These are phyloP conservation scores for Tricholomella constricta DNA, from an alignment of 768 basidiomycete species.

Conservation along the genomic window DNA sequence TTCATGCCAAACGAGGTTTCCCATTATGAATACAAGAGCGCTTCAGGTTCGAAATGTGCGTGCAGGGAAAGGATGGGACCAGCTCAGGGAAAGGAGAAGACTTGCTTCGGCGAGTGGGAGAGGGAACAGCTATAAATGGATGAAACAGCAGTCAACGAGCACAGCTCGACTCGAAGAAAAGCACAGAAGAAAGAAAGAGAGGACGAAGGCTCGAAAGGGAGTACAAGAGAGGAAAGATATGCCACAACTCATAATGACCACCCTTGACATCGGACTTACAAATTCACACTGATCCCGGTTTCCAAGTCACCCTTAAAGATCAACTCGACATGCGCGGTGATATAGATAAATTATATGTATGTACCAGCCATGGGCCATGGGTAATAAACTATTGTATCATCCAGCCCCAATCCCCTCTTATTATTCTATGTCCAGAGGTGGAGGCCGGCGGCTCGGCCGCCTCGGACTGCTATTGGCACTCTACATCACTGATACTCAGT, in stretches of 20 bases:
- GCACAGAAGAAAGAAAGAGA: conserved; percentile 17
- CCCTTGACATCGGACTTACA: conserved; percentile 23
- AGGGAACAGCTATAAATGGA: conserved; percentile 28
- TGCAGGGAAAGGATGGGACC: conserved; percentile 16
- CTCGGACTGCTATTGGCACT: conserved; percentile 21
- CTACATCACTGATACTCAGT: conserved; percentile 15
- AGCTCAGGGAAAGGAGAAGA: conserved; percentile 31
- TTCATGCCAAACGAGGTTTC: conserved; percentile 81
- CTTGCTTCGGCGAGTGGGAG: conserved; percentile 40
- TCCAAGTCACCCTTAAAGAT: conserved; percentile 9
- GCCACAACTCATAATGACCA: background rate
- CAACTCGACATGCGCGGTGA: background rate
- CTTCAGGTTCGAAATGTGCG: conserved; percentile 5
- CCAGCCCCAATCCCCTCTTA: background rate
- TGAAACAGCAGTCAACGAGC: conserved; percentile 26
- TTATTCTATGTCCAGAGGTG: conserved; percentile 23
- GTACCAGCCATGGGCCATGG: background rate
- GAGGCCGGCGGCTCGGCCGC: conserved; percentile 33
- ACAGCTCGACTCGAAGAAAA: conserved; percentile 31
- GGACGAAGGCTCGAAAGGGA: conserved; percentile 11
- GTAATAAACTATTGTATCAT: background rate
- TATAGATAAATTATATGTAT: background rate
- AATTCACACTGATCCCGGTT: conserved; percentile 16
- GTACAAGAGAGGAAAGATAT: conserved; percentile 8
- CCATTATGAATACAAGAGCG: conserved; percentile 50